These are phyloP conservation scores for Tephrocybe rancida DNA, from an alignment of 768 basidiomycete genomes.

Conservation along the genomic window DNA sequence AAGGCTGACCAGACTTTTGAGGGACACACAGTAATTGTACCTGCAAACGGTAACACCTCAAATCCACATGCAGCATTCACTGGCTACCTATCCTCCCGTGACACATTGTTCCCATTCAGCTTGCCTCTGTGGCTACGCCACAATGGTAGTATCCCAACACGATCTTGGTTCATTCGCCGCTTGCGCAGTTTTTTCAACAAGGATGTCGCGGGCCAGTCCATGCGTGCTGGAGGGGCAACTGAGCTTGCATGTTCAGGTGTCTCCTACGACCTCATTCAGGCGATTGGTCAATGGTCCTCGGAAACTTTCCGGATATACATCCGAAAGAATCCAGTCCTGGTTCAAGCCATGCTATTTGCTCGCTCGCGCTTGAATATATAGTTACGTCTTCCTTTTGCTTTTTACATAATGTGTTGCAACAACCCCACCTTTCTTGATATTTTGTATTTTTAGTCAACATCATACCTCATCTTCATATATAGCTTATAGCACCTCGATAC, in stretches of 20 bases:
- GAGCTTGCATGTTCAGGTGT: constrained; percentile 27
- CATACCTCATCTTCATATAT: too few relatives aligned
- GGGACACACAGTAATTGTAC: constrained; percentile 18
- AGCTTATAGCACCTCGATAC: too few relatives aligned
- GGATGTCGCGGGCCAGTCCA: constrained; percentile 35
- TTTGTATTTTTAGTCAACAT: too few relatives aligned
- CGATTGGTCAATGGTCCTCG: constrained; percentile 34
- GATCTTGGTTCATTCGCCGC: constrained; percentile 17
- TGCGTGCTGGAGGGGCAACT: constrained; percentile 40
- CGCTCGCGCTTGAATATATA: too few relatives aligned
- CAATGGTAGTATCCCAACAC: constrained; percentile 12
- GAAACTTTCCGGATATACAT: constrained; percentile 26
- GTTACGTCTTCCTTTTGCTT: too few relatives aligned
- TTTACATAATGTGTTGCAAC: too few relatives aligned
- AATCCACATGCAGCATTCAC: background rate
- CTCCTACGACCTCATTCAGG: constrained; percentile 30
- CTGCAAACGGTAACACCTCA: background rate
- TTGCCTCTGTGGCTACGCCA: constrained; percentile 17
- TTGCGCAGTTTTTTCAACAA: constrained; percentile 8
- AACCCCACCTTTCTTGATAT: too few relatives aligned
- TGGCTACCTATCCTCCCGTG: constrained; percentile 4
- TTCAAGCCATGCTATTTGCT: background rate
- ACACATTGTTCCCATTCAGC: constrained; percentile 1
- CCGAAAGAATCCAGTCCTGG: constrained; percentile 12
- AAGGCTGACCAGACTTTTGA: constrained; percentile 18